phyloP scores from a whole-genome alignment of 1,139 yeast species.

The Yamadazyma mexicana region DNA sequence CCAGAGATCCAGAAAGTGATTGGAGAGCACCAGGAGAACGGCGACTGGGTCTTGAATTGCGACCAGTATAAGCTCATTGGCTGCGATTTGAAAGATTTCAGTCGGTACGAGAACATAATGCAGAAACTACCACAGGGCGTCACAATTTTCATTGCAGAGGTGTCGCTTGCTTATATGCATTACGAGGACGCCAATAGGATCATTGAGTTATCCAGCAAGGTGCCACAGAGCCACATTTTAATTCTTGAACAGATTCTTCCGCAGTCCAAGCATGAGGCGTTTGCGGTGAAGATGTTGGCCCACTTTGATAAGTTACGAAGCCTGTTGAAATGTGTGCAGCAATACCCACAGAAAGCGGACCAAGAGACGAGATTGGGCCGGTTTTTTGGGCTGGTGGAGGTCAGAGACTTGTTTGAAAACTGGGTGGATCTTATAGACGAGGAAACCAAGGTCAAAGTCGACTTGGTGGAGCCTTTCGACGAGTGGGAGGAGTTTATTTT shows the following conservation, averaged over 20 bases:
- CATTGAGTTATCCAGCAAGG: slow-evolving; percentile 48
- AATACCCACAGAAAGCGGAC: slow-evolving; percentile 51
- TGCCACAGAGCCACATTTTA: slow-evolving; percentile 59
- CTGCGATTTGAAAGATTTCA: slow-evolving; percentile 62
- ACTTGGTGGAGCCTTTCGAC: slow-evolving; percentile 63
- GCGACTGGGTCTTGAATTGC: slow-evolving; percentile 40
- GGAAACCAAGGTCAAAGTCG: slow-evolving; percentile 43
- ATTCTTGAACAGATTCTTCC: slow-evolving; percentile 76
- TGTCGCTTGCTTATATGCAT: slow-evolving; percentile 78
- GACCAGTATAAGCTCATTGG: slow-evolving; percentile 60
- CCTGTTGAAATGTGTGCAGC: slow-evolving; percentile 66
- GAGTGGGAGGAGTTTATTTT: slow-evolving; percentile 82
- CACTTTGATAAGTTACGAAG: slow-evolving; percentile 70
- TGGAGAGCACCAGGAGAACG: slow-evolving; percentile 27
- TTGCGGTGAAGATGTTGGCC: slow-evolving; percentile 71
- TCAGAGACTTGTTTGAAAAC: slow-evolving; percentile 55
- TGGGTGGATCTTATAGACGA: slow-evolving; percentile 51
- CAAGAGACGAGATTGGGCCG: slow-evolving; percentile 53
- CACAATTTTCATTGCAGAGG: slow-evolving; percentile 75
- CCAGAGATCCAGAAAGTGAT: slow-evolving; percentile 49
- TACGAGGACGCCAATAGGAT: slow-evolving; percentile 67
- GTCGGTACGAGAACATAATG: slow-evolving; percentile 40
- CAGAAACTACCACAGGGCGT: slow-evolving; percentile 24
- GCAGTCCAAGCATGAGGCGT: slow-evolving; percentile 59
- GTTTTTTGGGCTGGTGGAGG: slow-evolving; percentile 49